Evolutionary conservation across 192 early-diverging fungal genomes (phyloP).

Genomic region (Podila epicladia): DNA sequence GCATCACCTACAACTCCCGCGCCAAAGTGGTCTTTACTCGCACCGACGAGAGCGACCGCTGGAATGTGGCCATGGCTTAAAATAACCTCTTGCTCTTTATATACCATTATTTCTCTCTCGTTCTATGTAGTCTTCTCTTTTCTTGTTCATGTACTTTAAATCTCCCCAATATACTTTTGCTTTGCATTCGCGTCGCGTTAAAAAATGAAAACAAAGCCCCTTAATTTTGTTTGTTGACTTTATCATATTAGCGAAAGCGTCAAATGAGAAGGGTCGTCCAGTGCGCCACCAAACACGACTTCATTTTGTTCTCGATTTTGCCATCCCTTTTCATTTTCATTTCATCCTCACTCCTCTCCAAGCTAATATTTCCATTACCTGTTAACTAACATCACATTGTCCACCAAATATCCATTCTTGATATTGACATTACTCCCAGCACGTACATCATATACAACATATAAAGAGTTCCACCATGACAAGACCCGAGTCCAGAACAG

Average conservation of each 20-base stretch:
- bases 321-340: background rate
- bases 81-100: background rate
- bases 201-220: background rate
- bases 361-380: background rate
- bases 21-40: conserved; percentile 7
- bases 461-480: background rate
- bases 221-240: no score
- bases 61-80: conserved; percentile 3
- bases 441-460: no score
- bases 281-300: no score
- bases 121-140: background rate
- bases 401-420: no score
- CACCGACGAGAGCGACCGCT: conserved; percentile 1
- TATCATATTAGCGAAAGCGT: no score
- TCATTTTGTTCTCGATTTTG: background rate
- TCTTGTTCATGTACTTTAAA: no score
- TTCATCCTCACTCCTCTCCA: background rate
- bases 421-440: no score
- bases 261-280: no score
- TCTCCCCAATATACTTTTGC: background rate
- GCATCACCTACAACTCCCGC: conserved; percentile 10
- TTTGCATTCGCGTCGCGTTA: background rate
- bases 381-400: background rate
- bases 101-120: background rate
- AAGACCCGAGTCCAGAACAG: background rate